Conservation (phyloP, 2,329 filamentous ascomycete genomes). For the Aspergillus ochraceoroseus region DNA sequence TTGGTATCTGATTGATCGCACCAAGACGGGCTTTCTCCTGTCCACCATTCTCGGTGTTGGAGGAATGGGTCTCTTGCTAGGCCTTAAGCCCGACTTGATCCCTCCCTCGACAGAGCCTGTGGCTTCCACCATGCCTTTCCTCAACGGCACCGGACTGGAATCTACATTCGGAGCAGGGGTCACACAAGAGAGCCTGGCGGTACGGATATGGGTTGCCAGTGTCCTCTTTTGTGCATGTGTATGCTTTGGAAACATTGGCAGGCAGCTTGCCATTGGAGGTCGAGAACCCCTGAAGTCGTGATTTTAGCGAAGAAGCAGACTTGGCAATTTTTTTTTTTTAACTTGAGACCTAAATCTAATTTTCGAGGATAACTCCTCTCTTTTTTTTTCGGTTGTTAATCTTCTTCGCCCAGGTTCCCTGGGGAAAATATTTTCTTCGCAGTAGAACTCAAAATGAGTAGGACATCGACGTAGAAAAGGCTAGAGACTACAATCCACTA, state of each 20-base stretch:
- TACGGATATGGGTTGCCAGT: constrained; percentile 83
- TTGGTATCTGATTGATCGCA: constrained; percentile 95
- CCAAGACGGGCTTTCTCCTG: constrained; percentile 74
- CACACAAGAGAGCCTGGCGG: constrained; percentile 52
- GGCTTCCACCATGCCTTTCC: constrained; percentile 24
- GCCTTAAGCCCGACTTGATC: constrained; percentile 72
- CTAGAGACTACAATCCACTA: no score
- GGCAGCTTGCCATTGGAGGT: constrained; percentile 61
- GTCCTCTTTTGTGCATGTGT: constrained; percentile 92
- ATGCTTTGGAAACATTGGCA: constrained; percentile 93
- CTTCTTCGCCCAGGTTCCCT: background rate
- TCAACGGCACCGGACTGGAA: constrained; percentile 31
- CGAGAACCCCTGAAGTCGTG: constrained; percentile 19
- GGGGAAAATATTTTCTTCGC: no score
- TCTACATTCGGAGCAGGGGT: constrained; percentile 34
- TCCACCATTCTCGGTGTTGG: constrained; percentile 67
- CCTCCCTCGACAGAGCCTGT: constrained; percentile 56
- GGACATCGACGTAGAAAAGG: no score
- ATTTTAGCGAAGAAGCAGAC: background rate
- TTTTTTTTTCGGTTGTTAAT: background rate
- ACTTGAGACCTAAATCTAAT: background rate
- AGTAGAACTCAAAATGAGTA: no score
- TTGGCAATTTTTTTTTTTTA: background rate
- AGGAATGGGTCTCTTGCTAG: constrained; percentile 69
- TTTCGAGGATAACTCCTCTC: background rate